These are phyloP conservation scores for Panaeolus cyanescens DNA, from an alignment of 768 basidiomycete species.

Conservation along the genomic window DNA sequence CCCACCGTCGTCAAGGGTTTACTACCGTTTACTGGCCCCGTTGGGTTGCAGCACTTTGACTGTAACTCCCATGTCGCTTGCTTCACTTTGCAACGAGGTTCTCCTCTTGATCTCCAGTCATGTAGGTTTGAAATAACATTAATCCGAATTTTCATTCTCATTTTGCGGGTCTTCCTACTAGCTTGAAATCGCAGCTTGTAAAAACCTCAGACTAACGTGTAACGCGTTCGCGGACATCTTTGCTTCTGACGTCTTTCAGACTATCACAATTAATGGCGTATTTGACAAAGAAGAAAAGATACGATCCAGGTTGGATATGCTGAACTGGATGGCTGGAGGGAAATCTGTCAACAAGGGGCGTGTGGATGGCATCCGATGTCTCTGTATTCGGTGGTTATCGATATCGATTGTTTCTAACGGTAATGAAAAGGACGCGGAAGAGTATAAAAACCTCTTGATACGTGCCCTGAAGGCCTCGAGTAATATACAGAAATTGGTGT, in stretches of 20 bases:
- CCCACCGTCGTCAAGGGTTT: too few relatives aligned
- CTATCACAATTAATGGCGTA: background rate
- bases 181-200: background rate
- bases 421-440: background rate
- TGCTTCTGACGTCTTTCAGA: background rate
- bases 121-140: too few relatives aligned
- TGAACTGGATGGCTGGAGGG: background rate
- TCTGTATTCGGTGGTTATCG: background rate
- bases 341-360: background rate
- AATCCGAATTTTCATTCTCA: too few relatives aligned
- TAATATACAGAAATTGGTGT: background rate
- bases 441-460: background rate
- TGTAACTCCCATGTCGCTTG: too few relatives aligned
- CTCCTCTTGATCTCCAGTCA: too few relatives aligned
- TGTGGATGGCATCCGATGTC: background rate
- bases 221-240: background rate
- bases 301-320: background rate
- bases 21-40: too few relatives aligned
- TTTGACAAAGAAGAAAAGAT: background rate
- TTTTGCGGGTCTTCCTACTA: too few relatives aligned
- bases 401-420: background rate
- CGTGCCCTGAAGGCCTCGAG: background rate
- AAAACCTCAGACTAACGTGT: background rate
- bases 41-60: too few relatives aligned
- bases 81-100: too few relatives aligned